A percentile compares a stretch with the other conserved stretches of the same genome.
Evolutionary conservation across 2,329 filamentous ascomycete species (phyloP).

Genomic region (Exophiala lecanii-corni): DNA sequence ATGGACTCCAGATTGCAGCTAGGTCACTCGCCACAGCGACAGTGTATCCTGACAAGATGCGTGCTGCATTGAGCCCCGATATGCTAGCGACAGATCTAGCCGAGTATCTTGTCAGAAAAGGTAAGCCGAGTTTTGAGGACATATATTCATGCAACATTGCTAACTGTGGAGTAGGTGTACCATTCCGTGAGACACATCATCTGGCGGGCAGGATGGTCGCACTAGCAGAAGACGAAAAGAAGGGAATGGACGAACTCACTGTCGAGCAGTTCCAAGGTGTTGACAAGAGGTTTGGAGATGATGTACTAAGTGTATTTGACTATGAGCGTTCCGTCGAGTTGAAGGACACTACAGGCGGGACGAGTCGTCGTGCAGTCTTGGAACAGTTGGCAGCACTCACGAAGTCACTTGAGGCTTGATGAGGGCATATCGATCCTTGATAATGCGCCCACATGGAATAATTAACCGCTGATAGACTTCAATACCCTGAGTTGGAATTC

Average conservation of each 20-base stretch:
- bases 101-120: slow-evolving; percentile 44
- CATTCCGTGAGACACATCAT: slow-evolving; percentile 76
- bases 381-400: slow-evolving; percentile 46
- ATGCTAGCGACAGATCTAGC: slow-evolving; percentile 66
- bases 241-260: slow-evolving; percentile 66
- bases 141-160: slow-evolving; percentile 1
- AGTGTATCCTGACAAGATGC: slow-evolving; percentile 70
- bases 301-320: slow-evolving; percentile 65
- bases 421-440: too few relatives aligned
- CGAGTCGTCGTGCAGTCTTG: slow-evolving; percentile 64
- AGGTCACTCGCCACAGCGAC: slow-evolving; percentile 72
- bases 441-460: too few relatives aligned
- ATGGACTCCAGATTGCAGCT: slow-evolving; percentile 77
- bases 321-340: slow-evolving; percentile 81
- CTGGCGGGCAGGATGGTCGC: slow-evolving; percentile 69
- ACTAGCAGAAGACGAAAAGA: slow-evolving; percentile 61
- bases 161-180: slow-evolving; percentile 44
- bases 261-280: slow-evolving; percentile 64
- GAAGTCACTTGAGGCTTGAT: background rate
- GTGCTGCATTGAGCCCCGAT: slow-evolving; percentile 69
- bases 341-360: slow-evolving; percentile 71
- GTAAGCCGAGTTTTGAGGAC: background rate
- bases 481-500: too few relatives aligned
- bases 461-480: too few relatives aligned
- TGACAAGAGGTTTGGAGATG: slow-evolving; percentile 64